These are phyloP conservation scores for Populus hybrid DNA, from an alignment of 441 rosid genomes.

Conservation along the genomic window DNA sequence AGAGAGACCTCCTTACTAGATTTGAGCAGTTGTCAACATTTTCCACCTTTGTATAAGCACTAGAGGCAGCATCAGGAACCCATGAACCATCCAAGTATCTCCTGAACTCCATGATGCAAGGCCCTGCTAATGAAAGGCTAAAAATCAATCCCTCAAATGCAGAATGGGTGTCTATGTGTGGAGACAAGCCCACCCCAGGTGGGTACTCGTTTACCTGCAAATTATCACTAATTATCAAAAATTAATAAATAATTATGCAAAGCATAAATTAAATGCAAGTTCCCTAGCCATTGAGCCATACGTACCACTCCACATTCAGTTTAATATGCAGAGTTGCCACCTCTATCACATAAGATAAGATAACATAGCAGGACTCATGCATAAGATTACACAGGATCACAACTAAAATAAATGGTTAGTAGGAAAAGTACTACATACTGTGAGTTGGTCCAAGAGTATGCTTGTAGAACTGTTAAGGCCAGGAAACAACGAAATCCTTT, in stretches of 20 bases:
- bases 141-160: constrained; percentile 90
- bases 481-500: constrained; percentile 53
- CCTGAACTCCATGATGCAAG: constrained; percentile 97
- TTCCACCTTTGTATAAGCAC: constrained; percentile 32
- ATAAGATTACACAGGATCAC: not conserved
- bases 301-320: not conserved
- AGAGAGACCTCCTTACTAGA: constrained; percentile 58
- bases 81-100: constrained; percentile 54
- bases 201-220: constrained; percentile 93
- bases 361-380: not conserved
- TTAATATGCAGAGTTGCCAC: not conserved
- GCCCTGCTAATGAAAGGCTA: constrained; percentile 96
- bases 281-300: not conserved
- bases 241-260: not conserved
- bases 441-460: constrained; percentile 68
- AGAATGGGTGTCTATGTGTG: constrained; percentile 97
- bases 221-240: constrained; percentile 28
- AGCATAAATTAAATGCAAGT: not conserved
- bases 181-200: constrained; percentile 90
- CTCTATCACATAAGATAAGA: not conserved
- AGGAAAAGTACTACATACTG: constrained; percentile 42
- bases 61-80: constrained; percentile 35
- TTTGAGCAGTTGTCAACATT: constrained; percentile 31
- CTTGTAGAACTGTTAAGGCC: constrained; percentile 35
- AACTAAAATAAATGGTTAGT: not conserved